These are phyloP conservation scores for Pseudonitzschia delicatissima DNA, from an alignment of 108 stramenopile species.

Conservation along the genomic window DNA sequence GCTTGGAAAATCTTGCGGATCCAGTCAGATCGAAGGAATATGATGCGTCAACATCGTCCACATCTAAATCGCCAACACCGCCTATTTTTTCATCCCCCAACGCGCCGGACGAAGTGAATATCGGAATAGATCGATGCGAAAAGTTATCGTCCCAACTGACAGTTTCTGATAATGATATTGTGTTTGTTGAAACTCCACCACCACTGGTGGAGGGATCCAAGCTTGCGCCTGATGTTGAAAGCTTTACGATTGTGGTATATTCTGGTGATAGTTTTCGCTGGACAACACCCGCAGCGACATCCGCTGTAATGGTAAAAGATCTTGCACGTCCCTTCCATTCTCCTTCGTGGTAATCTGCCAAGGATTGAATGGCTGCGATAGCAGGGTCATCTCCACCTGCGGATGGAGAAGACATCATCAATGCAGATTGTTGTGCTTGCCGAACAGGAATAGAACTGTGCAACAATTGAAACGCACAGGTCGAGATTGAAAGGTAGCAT, in stretches of 20 bases:
- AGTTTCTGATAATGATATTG: conserved; percentile 38
- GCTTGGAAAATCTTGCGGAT: conserved; percentile 30
- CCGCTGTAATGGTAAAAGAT: conserved; percentile 61
- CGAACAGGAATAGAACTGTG: not conserved
- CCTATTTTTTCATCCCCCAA: conserved; percentile 2
- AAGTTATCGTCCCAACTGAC: conserved; percentile 38
- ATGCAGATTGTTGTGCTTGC: not conserved
- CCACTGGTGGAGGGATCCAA: not conserved
- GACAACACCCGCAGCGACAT: conserved; percentile 69
- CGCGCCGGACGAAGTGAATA: not conserved
- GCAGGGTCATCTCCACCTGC: conserved; percentile 25
- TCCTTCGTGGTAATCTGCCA: conserved; percentile 48
- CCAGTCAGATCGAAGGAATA: conserved; percentile 39
- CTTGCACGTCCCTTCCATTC: conserved; percentile 54
- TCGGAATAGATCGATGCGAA: not conserved
- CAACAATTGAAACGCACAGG: not conserved
- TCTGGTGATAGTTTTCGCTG: conserved; percentile 42
- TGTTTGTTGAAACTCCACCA: no score
- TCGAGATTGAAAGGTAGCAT: not conserved
- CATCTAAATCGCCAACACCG: conserved; percentile 53
- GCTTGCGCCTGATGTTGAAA: conserved; percentile 31
- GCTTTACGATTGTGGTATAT: conserved; percentile 48
- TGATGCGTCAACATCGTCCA: conserved; percentile 74
- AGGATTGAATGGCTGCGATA: conserved; percentile 34
- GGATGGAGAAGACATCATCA: not conserved